Percentiles rank a stretch among this genome's conserved stretches.
Evolutionary conservation across 2,329 filamentous ascomycete genomes (phyloP).

Genomic region (Aspergillus pseudoglaucus): DNA sequence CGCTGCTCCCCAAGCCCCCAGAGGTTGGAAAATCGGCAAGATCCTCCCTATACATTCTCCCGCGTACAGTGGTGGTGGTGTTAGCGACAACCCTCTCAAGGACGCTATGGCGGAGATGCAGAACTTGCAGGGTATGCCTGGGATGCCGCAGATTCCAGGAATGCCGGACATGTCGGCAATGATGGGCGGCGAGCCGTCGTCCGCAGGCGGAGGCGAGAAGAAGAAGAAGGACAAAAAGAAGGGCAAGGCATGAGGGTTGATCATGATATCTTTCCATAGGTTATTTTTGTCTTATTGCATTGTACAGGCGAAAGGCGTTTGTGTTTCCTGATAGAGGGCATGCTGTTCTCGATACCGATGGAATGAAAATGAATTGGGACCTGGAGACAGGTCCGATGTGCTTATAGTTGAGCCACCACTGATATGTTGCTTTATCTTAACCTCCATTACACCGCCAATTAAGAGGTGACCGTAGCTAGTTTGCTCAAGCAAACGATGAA

Average conservation of each 20-base stretch:
- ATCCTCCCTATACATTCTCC: conserved; percentile 82
- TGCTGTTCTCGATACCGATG: conserved; percentile 16
- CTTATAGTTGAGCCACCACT: neutral
- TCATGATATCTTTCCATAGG: conserved; percentile 10
- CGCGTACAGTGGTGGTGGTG: conserved; percentile 84
- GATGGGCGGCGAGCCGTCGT: conserved; percentile 36
- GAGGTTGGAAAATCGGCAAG: conserved; percentile 83
- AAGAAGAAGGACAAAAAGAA: conserved; percentile 48
- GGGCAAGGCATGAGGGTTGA: conserved; percentile 30
- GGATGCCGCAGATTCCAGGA: conserved; percentile 33
- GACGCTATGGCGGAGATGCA: conserved; percentile 96
- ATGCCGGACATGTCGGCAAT: conserved; percentile 48
- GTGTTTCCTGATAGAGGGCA: conserved; percentile 12
- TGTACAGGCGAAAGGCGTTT: conserved; percentile 34
- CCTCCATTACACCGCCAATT: too few relatives aligned
- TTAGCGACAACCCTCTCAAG: conserved; percentile 89
- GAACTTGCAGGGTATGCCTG: conserved; percentile 39
- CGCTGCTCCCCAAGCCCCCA: conserved; percentile 67
- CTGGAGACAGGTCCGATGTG: too few relatives aligned
- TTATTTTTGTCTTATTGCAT: conserved; percentile 26
- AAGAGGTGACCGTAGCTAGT: too few relatives aligned
- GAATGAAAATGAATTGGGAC: conserved; percentile 2
- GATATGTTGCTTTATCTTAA: neutral
- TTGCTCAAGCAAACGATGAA: too few relatives aligned
- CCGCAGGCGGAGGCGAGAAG: conserved; percentile 27